Evolutionary conservation across 352 stramenopile species (phyloP).

Genomic region (Phytopythium delawarense): DNA sequence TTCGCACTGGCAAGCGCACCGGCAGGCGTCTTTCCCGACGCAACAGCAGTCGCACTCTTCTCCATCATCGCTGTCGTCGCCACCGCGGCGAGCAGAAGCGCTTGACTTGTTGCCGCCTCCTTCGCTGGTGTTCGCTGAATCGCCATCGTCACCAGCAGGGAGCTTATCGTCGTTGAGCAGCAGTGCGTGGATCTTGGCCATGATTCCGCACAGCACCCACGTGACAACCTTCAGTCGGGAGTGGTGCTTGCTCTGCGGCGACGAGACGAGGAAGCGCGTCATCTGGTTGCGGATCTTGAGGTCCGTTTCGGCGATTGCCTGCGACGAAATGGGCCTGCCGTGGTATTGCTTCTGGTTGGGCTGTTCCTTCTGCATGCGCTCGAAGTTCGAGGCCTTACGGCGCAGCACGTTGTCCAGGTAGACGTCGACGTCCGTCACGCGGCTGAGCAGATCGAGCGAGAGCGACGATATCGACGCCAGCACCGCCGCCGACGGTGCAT

Average conservation of each 20-base stretch:
- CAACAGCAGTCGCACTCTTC: constrained; percentile 80
- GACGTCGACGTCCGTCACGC: constrained; percentile 77
- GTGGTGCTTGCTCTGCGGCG: constrained; percentile 75
- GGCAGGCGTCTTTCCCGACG: constrained; percentile 50
- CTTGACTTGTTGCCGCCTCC: constrained; percentile 15
- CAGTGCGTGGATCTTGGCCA: constrained; percentile 80
- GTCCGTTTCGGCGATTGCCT: constrained; percentile 71
- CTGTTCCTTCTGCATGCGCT: constrained; percentile 23
- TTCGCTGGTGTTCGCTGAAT: constrained; percentile 5
- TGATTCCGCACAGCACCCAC: constrained; percentile 82
- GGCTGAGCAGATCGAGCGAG: constrained; percentile 76
- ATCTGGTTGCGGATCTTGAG: constrained; percentile 76
- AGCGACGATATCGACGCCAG: constrained; percentile 30
- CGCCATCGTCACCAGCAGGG: constrained; percentile 20
- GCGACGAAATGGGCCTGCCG: constrained; percentile 45
- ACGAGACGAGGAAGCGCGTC: constrained; percentile 63
- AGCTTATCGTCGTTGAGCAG: constrained; percentile 70
- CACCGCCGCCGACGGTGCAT: not conserved
- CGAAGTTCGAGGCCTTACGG: constrained; percentile 37
- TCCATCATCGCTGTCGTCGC: constrained; percentile 37
- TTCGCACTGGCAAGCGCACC: constrained; percentile 53
- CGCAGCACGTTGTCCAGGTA: constrained; percentile 81
- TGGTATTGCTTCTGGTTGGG: constrained; percentile 18
- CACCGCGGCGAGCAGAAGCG: not conserved
- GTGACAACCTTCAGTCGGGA: constrained; percentile 82